These are phyloP conservation scores for Gossypium arboreum DNA, from an alignment of 345 rosid genomes.

Conservation along the genomic window DNA sequence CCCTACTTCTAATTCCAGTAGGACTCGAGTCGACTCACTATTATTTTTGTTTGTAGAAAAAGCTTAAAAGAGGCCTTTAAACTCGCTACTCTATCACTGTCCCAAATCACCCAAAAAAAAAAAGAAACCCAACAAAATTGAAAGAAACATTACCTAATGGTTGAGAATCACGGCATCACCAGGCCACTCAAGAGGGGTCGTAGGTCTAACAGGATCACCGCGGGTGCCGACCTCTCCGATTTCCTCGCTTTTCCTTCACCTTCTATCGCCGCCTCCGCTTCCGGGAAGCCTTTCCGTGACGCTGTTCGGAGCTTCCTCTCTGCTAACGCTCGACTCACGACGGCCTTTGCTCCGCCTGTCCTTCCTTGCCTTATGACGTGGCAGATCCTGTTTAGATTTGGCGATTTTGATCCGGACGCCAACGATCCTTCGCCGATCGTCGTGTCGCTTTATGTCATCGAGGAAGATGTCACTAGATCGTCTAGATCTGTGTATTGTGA, in stretches of 20 bases:
- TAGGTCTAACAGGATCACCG: slow-evolving; percentile 43
- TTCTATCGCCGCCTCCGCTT: background rate
- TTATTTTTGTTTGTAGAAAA: background rate
- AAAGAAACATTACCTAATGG: background rate
- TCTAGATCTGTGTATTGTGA: slow-evolving; percentile 70
- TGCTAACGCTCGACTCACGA: slow-evolving; percentile 39
- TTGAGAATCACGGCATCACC: slow-evolving; percentile 30
- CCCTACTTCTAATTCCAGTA: background rate
- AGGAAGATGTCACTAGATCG: slow-evolving; percentile 68
- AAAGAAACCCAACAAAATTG: background rate
- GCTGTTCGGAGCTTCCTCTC: slow-evolving; percentile 40
- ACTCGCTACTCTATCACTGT: background rate
- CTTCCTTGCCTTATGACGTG: slow-evolving; percentile 55
- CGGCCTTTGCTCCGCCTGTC: slow-evolving; percentile 37
- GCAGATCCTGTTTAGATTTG: slow-evolving; percentile 52
- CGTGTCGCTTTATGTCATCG: slow-evolving; percentile 51
- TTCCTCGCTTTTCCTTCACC: slow-evolving; percentile 38
- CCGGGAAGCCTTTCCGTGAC: slow-evolving; percentile 42
- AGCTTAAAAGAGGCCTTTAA: background rate
- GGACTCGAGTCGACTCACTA: background rate
- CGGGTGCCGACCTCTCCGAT: slow-evolving; percentile 38
- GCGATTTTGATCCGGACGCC: slow-evolving; percentile 35
- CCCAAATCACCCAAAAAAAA: background rate
- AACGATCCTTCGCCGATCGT: slow-evolving; percentile 35
- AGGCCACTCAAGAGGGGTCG: slow-evolving; percentile 50